These are phyloP conservation scores for Fusarium buxicola DNA, from an alignment of 2,329 filamentous ascomycete species.

Conservation along the genomic window DNA sequence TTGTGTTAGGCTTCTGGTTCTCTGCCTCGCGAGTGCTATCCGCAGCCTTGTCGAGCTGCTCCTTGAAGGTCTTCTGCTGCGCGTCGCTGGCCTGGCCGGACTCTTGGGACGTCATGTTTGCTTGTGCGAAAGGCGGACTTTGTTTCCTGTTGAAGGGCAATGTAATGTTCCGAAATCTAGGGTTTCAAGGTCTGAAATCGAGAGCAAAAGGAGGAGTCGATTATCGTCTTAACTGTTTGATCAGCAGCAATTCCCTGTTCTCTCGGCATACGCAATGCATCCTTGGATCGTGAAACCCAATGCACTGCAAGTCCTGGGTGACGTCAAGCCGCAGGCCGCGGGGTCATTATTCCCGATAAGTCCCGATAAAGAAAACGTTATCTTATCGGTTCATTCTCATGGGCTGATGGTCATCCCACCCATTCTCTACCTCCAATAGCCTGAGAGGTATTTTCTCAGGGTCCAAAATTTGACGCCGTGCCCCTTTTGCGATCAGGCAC, in stretches of 20 bases:
- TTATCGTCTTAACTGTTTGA: conserved; percentile 13
- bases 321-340: conserved; percentile 40
- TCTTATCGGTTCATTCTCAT: conserved; percentile 43
- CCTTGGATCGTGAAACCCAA: conserved; percentile 31
- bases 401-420: conserved; percentile 37
- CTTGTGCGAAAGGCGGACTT: not conserved
- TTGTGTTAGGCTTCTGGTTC: conserved; percentile 47
- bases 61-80: conserved; percentile 53
- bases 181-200: conserved; percentile 2
- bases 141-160: conserved; percentile 20
- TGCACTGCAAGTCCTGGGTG: conserved; percentile 23
- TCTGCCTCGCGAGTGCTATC: conserved; percentile 47
- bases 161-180: conserved; percentile 10
- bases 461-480: conserved; percentile 12
- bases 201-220: conserved; percentile 1
- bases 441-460: conserved; percentile 40
- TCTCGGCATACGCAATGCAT: conserved; percentile 42
- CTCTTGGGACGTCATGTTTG: conserved; percentile 33
- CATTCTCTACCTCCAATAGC: conserved; percentile 21
- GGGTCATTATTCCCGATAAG: conserved; percentile 31
- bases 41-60: conserved; percentile 58
- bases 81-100: conserved; percentile 13
- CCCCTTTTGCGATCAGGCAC: not conserved
- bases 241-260: conserved; percentile 28
- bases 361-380: conserved; percentile 40